Conservation (phyloP, 2,329 filamentous ascomycete genomes). For the Penicillium digitatum region DNA sequence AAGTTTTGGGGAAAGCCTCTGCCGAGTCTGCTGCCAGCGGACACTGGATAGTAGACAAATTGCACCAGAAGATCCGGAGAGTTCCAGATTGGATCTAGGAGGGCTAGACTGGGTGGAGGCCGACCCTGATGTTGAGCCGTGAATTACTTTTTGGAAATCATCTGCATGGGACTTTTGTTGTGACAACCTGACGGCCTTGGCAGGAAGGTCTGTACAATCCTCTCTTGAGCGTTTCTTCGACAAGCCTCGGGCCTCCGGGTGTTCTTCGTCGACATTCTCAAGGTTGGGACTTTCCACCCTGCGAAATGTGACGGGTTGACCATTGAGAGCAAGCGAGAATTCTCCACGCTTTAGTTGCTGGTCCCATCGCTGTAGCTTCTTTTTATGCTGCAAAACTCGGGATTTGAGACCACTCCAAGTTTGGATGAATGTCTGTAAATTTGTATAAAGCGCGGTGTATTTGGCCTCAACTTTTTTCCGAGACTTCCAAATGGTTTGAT, state of each 20-base stretch:
- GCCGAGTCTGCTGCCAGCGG: constrained; percentile 24
- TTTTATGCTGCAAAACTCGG: constrained; percentile 34
- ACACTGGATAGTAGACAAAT: constrained; percentile 1
- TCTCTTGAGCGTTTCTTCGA: constrained; percentile 3
- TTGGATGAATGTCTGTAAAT: constrained; percentile 26
- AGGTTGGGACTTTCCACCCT: constrained; percentile 13
- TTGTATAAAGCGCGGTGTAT: constrained; percentile 34
- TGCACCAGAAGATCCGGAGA: constrained; percentile 8
- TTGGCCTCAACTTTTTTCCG: constrained; percentile 23
- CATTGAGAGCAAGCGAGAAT: constrained; percentile 31
- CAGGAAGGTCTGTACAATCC: neutral
- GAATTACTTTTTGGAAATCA: neutral
- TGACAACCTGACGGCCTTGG: neutral
- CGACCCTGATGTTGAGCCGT: constrained; percentile 7
- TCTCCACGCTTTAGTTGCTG: constrained; percentile 27
- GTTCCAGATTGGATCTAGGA: neutral
- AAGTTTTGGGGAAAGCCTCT: neutral
- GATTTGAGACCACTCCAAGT: constrained; percentile 29
- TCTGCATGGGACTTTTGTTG: neutral
- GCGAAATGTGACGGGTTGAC: constrained; percentile 27
- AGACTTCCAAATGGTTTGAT: constrained; percentile 12
- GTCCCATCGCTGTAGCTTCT: constrained; percentile 31
- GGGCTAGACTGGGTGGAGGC: constrained; percentile 18
- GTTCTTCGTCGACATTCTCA: neutral
- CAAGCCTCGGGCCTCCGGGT: neutral